phyloP scores from a whole-genome alignment of 345 rosid genomes.

The Acer negundo region DNA sequence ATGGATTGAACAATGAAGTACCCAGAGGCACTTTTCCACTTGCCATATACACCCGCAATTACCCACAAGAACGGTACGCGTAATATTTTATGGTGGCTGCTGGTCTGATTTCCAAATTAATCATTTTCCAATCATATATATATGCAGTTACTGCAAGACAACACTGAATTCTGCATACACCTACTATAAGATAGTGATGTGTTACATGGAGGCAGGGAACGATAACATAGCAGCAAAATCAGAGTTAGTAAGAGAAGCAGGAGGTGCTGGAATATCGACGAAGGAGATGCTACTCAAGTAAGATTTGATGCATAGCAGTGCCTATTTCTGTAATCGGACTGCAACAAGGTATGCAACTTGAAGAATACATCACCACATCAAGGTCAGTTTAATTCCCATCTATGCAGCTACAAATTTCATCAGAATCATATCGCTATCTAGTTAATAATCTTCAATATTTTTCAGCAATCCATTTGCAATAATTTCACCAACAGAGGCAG shows the following conservation, averaged over 20 bases:
- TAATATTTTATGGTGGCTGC: neutral
- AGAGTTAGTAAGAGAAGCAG: neutral
- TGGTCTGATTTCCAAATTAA: neutral
- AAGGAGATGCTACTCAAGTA: neutral
- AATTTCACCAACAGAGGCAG: neutral
- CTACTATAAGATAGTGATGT: neutral
- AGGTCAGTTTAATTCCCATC: neutral
- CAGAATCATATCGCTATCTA: neutral
- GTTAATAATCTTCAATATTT: neutral
- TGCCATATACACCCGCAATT: neutral
- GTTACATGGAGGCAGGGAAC: neutral
- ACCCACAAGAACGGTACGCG: neutral
- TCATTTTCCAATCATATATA: too few species aligned
- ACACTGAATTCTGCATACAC: neutral
- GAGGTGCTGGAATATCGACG: neutral
- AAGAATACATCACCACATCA: neutral
- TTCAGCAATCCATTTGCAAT: neutral
- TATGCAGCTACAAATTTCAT: neutral
- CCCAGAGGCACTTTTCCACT: neutral
- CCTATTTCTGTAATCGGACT: neutral
- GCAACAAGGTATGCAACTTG: neutral
- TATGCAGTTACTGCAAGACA: neutral
- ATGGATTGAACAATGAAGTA: neutral
- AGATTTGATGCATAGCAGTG: neutral
- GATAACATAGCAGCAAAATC: neutral